phyloP scores from a whole-genome alignment of 495 filamentous ascomycete species.

The Penicillium fimorum region DNA sequence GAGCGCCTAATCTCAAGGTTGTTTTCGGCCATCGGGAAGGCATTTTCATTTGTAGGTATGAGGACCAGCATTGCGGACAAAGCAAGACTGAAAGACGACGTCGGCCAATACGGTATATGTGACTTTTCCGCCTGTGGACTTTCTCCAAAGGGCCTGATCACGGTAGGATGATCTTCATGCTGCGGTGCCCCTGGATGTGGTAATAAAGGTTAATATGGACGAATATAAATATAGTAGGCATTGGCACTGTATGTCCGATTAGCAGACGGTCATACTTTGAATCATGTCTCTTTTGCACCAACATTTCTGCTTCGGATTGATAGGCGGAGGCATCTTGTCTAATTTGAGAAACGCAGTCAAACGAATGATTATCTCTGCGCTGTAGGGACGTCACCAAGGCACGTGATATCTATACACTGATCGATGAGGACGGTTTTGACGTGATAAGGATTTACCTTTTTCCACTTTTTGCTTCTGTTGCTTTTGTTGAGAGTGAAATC shows the following conservation, averaged over 20 bases:
- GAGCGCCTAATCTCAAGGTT: constrained; percentile 40
- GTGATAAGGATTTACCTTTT: not conserved
- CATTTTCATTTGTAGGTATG: constrained; percentile 43
- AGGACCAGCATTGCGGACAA: constrained; percentile 49
- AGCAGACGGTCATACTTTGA: constrained; percentile 1
- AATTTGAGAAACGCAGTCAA: not conserved
- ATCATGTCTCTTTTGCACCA: constrained; percentile 8
- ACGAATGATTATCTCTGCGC: not conserved
- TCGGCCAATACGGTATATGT: constrained; percentile 35
- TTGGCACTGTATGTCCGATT: constrained; percentile 23
- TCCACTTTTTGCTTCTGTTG: not conserved
- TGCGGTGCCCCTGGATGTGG: constrained; percentile 39
- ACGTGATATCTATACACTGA: constrained; percentile 7
- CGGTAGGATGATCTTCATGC: constrained; percentile 35
- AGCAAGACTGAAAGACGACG: constrained; percentile 47
- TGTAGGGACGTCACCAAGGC: not conserved
- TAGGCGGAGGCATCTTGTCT: constrained; percentile 21
- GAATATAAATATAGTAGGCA: constrained; percentile 55
- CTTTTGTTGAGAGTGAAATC: not conserved
- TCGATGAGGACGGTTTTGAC: not conserved
- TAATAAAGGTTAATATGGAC: constrained; percentile 52
- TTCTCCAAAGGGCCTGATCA: constrained; percentile 13
- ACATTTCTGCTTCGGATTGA: constrained; percentile 31
- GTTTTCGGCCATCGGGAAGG: constrained; percentile 28
- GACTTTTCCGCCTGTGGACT: constrained; percentile 17